Percentiles rank a stretch among this genome's conserved stretches.
Evolutionary conservation across 768 basidiomycete species (phyloP).

Genomic region (Megacollybia marginata): DNA sequence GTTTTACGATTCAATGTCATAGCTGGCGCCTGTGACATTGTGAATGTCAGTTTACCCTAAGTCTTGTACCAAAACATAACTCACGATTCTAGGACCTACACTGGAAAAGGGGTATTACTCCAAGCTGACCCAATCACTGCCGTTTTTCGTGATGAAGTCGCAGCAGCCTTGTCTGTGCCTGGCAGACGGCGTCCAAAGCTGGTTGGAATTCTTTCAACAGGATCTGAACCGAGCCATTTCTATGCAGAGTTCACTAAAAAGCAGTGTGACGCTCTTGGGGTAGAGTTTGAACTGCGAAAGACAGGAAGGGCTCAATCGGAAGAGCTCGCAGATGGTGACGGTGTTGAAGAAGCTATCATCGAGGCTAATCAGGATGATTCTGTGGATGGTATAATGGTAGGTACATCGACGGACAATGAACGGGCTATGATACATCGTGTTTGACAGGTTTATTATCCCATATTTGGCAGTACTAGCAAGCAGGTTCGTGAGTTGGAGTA

Average conservation of each 20-base stretch:
- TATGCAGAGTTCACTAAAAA: constrained; percentile 90
- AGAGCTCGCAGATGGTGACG: constrained; percentile 67
- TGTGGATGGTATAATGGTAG: constrained; percentile 93
- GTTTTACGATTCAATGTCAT: too few species aligned
- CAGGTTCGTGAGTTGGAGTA: constrained; percentile 51
- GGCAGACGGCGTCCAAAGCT: constrained; percentile 53
- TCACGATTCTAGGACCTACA: too few species aligned
- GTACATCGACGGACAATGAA: constrained; percentile 11
- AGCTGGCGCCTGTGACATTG: too few species aligned
- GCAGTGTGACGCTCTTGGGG: constrained; percentile 84
- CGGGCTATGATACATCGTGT: neutral
- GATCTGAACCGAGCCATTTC: constrained; percentile 67
- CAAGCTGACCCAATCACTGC: constrained; percentile 74
- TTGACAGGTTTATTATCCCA: constrained; percentile 87
- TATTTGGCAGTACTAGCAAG: constrained; percentile 63
- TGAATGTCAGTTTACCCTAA: too few species aligned
- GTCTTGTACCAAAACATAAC: too few species aligned
- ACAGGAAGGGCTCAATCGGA: constrained; percentile 52
- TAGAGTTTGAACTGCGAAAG: constrained; percentile 74
- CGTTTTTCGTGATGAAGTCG: constrained; percentile 66
- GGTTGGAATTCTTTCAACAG: constrained; percentile 87
- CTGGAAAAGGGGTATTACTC: constrained; percentile 60
- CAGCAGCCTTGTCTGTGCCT: constrained; percentile 28
- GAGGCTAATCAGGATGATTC: constrained; percentile 85
- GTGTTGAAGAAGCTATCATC: constrained; percentile 93